These are phyloP conservation scores for Gynostemma pentaphyllum DNA, from an alignment of 306 rosid species.

Conservation along the genomic window DNA sequence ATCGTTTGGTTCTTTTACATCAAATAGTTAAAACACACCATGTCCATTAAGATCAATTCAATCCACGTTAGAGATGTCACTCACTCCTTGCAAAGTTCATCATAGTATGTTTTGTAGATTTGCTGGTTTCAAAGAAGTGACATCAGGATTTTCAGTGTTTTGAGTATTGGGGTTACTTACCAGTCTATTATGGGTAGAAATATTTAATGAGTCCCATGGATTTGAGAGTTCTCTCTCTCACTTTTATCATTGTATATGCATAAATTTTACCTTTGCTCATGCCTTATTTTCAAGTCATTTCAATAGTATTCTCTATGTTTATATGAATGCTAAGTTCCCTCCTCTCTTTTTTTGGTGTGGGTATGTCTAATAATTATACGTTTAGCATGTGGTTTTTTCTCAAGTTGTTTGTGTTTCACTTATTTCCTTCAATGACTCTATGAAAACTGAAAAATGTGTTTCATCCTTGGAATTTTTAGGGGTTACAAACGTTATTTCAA, in stretches of 20 bases:
- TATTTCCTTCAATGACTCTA: not conserved
- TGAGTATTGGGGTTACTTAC: not conserved
- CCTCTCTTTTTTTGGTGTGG: not conserved
- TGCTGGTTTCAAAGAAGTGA: not conserved
- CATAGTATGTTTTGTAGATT: not conserved
- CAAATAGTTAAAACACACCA: not conserved
- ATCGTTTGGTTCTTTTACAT: not conserved
- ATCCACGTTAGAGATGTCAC: not conserved
- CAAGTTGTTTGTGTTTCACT: not conserved
- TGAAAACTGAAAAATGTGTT: not conserved
- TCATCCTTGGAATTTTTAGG: constrained; percentile 24
- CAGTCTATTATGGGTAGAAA: not conserved
- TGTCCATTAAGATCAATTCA: not conserved
- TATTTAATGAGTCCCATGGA: not conserved
- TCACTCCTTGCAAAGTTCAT: not conserved
- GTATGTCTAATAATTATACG: too few species aligned
- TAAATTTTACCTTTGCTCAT: too few species aligned
- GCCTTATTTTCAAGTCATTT: not conserved
- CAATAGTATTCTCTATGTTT: not conserved
- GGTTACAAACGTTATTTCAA: constrained; percentile 54
- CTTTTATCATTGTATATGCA: not conserved
- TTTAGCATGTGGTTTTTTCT: not conserved
- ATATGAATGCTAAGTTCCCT: not conserved
- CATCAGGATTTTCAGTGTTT: not conserved
- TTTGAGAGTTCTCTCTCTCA: not conserved